Evolutionary conservation across 192 early-diverging fungal species (phyloP).

Genomic region (Umbelopsis vinacea): DNA sequence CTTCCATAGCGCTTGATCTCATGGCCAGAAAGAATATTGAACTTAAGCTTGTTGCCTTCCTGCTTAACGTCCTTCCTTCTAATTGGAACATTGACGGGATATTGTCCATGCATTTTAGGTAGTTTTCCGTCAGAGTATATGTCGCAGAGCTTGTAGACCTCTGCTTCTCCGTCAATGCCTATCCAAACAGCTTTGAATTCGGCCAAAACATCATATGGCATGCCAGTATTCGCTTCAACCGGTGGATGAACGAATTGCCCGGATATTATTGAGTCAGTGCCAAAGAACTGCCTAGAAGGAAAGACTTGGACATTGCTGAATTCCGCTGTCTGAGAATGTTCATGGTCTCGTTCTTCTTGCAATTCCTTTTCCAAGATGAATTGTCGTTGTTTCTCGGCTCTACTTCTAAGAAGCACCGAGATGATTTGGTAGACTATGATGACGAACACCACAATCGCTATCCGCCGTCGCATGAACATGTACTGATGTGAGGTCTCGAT

Average conservation of each 20-base stretch:
- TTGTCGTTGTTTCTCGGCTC: slow-evolving; percentile 1
- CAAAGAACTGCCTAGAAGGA: slow-evolving; percentile 1
- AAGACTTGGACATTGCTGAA: not conserved
- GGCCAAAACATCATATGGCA: slow-evolving; percentile 6
- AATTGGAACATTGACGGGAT: slow-evolving; percentile 9
- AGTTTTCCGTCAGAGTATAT: slow-evolving; percentile 20
- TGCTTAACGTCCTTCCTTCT: slow-evolving; percentile 13
- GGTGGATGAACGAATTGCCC: not conserved
- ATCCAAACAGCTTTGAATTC: slow-evolving; percentile 22
- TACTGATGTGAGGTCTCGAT: not conserved
- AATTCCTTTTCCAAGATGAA: not conserved
- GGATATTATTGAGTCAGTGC: not conserved
- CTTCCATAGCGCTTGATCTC: slow-evolving; percentile 19
- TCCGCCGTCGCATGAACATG: slow-evolving; percentile 14
- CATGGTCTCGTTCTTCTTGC: slow-evolving; percentile 11
- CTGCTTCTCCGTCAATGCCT: slow-evolving; percentile 24
- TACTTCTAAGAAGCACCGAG: not conserved
- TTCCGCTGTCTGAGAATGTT: slow-evolving; percentile 10
- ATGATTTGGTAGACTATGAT: slow-evolving; percentile 4
- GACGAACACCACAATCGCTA: not conserved
- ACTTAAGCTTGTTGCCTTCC: not conserved
- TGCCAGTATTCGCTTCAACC: not conserved
- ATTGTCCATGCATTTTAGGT: slow-evolving; percentile 2
- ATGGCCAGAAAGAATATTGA: not conserved
- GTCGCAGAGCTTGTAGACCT: slow-evolving; percentile 22